Conservation (phyloP, 192 early-diverging fungal species). For the Funneliformis mosseae region DNA sequence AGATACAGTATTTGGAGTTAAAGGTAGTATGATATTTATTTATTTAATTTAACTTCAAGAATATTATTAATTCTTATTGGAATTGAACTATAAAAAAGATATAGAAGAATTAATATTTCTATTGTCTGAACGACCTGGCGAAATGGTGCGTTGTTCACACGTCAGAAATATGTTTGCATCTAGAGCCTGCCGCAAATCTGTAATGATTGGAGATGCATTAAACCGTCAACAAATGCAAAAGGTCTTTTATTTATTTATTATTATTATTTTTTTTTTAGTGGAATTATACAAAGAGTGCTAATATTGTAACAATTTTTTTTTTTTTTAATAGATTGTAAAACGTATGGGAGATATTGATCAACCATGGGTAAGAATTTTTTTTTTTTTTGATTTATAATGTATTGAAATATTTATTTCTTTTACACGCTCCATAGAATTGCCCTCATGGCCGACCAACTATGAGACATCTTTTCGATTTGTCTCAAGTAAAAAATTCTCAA, state of each 20-base stretch:
- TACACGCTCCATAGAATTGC: conserved; percentile 66
- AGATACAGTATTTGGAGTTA: conserved; percentile 70
- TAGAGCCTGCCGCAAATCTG: conserved; percentile 84
- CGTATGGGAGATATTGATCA: conserved; percentile 87
- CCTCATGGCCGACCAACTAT: conserved; percentile 97
- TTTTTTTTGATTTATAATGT: neutral
- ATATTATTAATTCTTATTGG: too few species aligned
- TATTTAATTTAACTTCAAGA: too few species aligned
- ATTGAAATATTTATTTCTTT: neutral
- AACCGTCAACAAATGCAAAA: conserved; percentile 69
- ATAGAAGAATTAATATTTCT: conserved; percentile 72
- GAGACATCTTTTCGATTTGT: conserved; percentile 74
- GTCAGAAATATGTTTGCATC: conserved; percentile 82
- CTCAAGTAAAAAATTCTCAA: neutral
- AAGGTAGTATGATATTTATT: conserved; percentile 45
- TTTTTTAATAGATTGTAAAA: conserved; percentile 67
- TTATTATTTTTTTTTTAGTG: too few species aligned
- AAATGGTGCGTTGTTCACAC: conserved; percentile 68
- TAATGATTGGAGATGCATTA: conserved; percentile 91
- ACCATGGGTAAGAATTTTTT: conserved; percentile 70
- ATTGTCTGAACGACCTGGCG: conserved; percentile 50
- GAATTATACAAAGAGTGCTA: neutral
- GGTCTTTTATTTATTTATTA: too few species aligned
- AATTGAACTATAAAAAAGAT: too few species aligned
- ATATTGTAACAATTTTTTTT: neutral